These are phyloP conservation scores for Metschnikowia picachoensis DNA, from an alignment of 805 yeast species.

Conservation along the genomic window DNA sequence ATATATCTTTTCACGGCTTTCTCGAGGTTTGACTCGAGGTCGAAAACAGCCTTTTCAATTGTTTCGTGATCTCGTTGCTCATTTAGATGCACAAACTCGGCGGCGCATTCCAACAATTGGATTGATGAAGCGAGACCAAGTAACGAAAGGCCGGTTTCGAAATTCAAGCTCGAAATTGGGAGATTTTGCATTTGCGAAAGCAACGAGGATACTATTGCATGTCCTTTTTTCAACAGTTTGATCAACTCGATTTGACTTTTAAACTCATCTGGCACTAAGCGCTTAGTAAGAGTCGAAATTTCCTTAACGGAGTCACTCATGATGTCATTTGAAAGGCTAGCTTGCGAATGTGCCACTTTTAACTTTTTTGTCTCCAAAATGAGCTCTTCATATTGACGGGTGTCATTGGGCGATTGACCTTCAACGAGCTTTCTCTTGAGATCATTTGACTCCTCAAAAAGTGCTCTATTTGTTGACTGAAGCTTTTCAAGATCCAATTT, in stretches of 20 bases:
- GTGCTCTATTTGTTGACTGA: not conserved
- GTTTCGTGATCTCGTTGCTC: not conserved
- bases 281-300: not conserved
- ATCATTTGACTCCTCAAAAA: slow-evolving; percentile 2
- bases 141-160: not conserved
- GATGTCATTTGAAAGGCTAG: not conserved
- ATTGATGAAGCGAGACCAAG: not conserved
- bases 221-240: not conserved
- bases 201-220: slow-evolving; percentile 1
- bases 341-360: not conserved
- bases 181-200: not conserved
- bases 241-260: slow-evolving; percentile 2
- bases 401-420: not conserved
- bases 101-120: not conserved
- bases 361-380: slow-evolving; percentile 1
- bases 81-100: not conserved
- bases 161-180: not conserved
- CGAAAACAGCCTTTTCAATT: not conserved
- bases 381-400: slow-evolving; percentile 4
- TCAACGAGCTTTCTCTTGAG: not conserved
- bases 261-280: slow-evolving; percentile 3
- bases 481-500: slow-evolving; percentile 1
- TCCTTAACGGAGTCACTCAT: not conserved
- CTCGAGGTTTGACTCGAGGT: not conserved
- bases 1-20: not conserved